Conservation (phyloP, 23 red algal species). For the Gracilaria gracilis region DNA sequence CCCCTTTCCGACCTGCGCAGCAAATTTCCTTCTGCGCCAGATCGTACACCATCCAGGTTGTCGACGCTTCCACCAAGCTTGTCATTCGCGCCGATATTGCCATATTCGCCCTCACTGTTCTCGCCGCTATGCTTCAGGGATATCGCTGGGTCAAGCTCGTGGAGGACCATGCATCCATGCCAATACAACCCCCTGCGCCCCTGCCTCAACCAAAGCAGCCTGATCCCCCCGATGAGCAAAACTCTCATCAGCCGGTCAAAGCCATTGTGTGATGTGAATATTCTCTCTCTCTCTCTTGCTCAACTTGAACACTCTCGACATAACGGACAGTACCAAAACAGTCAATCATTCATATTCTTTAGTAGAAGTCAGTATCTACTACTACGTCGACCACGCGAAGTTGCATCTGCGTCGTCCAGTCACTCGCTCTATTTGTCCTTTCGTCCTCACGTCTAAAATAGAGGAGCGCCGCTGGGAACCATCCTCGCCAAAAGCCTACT, state of each 20-base stretch:
- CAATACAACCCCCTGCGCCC: neutral
- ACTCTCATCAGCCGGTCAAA: neutral
- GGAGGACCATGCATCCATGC: neutral
- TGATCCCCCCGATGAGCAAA: neutral
- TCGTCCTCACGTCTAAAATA: neutral
- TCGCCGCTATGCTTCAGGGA: conserved; percentile 35
- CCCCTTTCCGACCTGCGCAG: neutral
- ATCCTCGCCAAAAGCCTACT: neutral
- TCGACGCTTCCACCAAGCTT: conserved; percentile 37
- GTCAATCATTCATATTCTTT: conserved; percentile 14
- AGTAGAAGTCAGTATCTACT: conserved; percentile 31
- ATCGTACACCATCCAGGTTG: conserved; percentile 17
- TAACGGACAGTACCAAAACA: neutral
- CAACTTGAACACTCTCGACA: no score
- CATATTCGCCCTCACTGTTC: conserved; percentile 38
- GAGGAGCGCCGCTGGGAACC: neutral
- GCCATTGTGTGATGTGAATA: neutral
- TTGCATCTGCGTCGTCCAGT: neutral
- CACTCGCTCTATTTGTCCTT: neutral
- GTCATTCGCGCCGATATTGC: conserved; percentile 28
- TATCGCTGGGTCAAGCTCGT: conserved; percentile 54
- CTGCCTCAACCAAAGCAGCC: neutral
- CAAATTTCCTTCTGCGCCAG: conserved; percentile 17
- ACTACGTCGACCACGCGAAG: neutral
- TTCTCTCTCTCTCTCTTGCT: no score